phyloP scores from a whole-genome alignment of 345 rosid genomes.

The Syzygium aqueum region DNA sequence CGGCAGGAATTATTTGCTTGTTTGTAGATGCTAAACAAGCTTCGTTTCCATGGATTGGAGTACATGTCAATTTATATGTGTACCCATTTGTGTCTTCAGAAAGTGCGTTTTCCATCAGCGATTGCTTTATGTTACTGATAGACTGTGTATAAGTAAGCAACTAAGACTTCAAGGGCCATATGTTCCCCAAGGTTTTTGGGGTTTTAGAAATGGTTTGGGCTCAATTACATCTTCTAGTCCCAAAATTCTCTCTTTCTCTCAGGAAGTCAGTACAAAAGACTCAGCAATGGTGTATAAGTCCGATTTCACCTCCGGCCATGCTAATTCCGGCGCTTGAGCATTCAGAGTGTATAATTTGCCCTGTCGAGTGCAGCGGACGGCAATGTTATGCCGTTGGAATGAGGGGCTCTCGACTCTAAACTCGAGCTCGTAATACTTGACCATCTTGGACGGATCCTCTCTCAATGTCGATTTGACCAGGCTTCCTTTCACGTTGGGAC shows the following conservation, averaged over 20 bases:
- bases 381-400: constrained; percentile 59
- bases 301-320: constrained; percentile 48
- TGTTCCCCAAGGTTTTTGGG: background rate
- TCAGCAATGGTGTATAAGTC: constrained; percentile 39
- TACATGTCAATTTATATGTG: background rate
- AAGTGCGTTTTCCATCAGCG: background rate
- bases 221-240: background rate
- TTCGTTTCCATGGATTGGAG: background rate
- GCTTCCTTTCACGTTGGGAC: constrained; percentile 45
- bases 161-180: background rate
- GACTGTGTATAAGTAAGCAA: background rate
- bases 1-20: background rate
- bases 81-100: background rate
- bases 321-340: constrained; percentile 65
- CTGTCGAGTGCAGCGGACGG: constrained; percentile 48
- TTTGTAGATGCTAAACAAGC: background rate
- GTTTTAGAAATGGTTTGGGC: background rate
- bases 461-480: constrained; percentile 43
- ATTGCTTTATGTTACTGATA: background rate
- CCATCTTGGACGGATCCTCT: constrained; percentile 30
- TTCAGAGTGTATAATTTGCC: constrained; percentile 67
- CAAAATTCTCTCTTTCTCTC: background rate
- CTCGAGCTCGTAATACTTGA: constrained; percentile 64
- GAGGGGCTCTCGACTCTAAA: constrained; percentile 66
- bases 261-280: constrained; percentile 49